Base-by-base conservation (phyloP, 139 green algal species). In the Chlamydomonas eustigma region DNA sequence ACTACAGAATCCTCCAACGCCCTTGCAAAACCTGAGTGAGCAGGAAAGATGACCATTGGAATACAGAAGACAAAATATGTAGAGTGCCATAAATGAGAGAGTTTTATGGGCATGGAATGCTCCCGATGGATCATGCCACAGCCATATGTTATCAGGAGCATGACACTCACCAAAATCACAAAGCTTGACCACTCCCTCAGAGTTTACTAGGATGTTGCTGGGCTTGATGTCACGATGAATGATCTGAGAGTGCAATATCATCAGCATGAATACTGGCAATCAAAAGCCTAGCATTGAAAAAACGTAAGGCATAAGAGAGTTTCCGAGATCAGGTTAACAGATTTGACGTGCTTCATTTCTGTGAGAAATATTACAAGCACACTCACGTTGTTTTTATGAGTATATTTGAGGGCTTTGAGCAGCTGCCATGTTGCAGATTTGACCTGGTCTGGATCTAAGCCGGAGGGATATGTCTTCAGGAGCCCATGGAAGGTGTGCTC, bases 11-110 rank as follows among this genome's bases (percentile, higher is more conserved):
- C 64, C 34, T 38, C 88, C 51, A 64, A 69, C 1, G 39, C 63
- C 1, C 91, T 80, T 37, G 91, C 90, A 83, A 95, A 94, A 12
- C 92, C 92, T 82, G 96, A 95, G 78, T 97, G 44, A 18, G 18
- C n/a, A n/a, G n/a, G n/a, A n/a, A n/a, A n/a, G n/a, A n/a, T n/a
- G n/a, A n/a, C n/a, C n/a, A n/a, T n/a, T n/a, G n/a, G n/a, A n/a
- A n/a, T n/a, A n/a, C n/a, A n/a, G n/a, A n/a, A n/a, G n/a, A n/a
- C n/a, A n/a, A n/a, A n/a, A n/a, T n/a, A n/a, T n/a, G n/a, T n/a
- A n/a, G n/a, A n/a, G n/a, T n/a, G n/a, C n/a, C n/a, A n/a, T n/a
- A n/a, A n/a, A n/a, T n/a, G n/a, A n/a, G n/a, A n/a, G n/a, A n/a
- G n/a, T n/a, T n/a, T n/a, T n/a, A n/a, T n/a, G n/a, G n/a, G n/a